Evolutionary conservation across 1,139 yeast genomes (phyloP).

Genomic region (Pichia sp.): DNA sequence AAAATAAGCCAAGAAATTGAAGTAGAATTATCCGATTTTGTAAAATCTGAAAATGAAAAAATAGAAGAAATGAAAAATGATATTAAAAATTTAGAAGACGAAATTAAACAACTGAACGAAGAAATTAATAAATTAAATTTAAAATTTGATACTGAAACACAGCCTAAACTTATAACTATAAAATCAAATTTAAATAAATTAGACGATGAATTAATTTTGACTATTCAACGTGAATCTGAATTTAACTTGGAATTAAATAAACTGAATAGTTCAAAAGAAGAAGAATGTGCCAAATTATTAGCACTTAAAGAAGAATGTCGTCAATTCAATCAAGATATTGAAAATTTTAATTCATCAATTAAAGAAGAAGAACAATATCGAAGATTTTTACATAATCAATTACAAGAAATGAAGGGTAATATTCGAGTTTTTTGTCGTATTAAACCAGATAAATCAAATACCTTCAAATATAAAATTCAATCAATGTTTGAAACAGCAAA

Average conservation of each 20-base stretch:
- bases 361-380: conserved; percentile 45
- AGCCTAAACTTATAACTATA: background rate
- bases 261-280: conserved; percentile 8
- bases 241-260: conserved; percentile 3
- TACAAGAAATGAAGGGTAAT: conserved; percentile 88
- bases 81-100: background rate
- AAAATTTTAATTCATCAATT: background rate
- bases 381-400: conserved; percentile 62
- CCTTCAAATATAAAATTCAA: conserved; percentile 14
- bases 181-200: background rate
- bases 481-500: conserved; percentile 33
- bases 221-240: conserved; percentile 19
- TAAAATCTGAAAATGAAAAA: background rate
- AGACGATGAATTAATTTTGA: background rate
- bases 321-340: conserved; percentile 3
- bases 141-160: background rate
- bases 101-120: background rate
- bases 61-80: background rate
- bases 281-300: conserved; percentile 12
- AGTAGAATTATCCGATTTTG: background rate
- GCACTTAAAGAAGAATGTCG: conserved; percentile 9
- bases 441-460: conserved; percentile 43
- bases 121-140: conserved; percentile 1
- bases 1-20: conserved; percentile 2
- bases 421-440: conserved; percentile 87